These are phyloP conservation scores for Daldinia childiae DNA, from an alignment of 495 filamentous ascomycete species.

Conservation along the genomic window DNA sequence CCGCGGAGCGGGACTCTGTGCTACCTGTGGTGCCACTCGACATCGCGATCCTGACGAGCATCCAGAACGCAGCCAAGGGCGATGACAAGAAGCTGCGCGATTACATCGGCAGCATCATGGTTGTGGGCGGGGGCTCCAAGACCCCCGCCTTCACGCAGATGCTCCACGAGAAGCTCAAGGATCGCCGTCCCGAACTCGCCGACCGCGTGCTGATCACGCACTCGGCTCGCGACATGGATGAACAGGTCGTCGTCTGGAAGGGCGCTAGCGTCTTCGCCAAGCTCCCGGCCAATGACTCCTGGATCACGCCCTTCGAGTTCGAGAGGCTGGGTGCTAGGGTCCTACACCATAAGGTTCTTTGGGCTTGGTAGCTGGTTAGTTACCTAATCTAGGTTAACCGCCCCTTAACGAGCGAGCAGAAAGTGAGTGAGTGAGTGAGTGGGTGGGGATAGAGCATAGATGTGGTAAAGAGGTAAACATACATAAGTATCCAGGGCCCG, in stretches of 20 bases:
- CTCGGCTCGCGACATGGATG: slow-evolving; percentile 90
- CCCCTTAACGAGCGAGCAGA: too few species aligned
- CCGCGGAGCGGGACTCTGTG: slow-evolving; percentile 78
- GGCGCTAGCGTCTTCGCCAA: slow-evolving; percentile 98
- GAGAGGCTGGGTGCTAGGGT: slow-evolving; percentile 82
- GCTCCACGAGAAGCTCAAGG: slow-evolving; percentile 82
- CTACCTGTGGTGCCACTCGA: slow-evolving; percentile 86
- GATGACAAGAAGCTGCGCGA: slow-evolving; percentile 94
- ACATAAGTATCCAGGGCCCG: too few species aligned
- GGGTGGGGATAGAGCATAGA: too few species aligned
- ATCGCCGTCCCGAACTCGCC: slow-evolving; percentile 70
- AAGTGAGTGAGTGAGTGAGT: too few species aligned
- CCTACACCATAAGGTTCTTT: slow-evolving; percentile 89
- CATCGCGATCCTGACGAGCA: slow-evolving; percentile 85
- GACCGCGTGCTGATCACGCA: slow-evolving; percentile 89
- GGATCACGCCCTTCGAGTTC: slow-evolving; percentile 89
- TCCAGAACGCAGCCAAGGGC: slow-evolving; percentile 83
- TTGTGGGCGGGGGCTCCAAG: slow-evolving; percentile 89
- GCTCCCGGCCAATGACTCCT: slow-evolving; percentile 88
- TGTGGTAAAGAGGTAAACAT: too few species aligned
- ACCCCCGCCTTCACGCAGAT: slow-evolving; percentile 76
- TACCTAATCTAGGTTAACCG: too few species aligned
- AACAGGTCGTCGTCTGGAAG: slow-evolving; percentile 96
- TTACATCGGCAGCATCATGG: slow-evolving; percentile 93
- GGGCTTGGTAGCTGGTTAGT: slow-evolving; percentile 59